Conservation (phyloP, 2,329 filamentous ascomycete genomes). For the Lasiodiplodia theobromae region DNA sequence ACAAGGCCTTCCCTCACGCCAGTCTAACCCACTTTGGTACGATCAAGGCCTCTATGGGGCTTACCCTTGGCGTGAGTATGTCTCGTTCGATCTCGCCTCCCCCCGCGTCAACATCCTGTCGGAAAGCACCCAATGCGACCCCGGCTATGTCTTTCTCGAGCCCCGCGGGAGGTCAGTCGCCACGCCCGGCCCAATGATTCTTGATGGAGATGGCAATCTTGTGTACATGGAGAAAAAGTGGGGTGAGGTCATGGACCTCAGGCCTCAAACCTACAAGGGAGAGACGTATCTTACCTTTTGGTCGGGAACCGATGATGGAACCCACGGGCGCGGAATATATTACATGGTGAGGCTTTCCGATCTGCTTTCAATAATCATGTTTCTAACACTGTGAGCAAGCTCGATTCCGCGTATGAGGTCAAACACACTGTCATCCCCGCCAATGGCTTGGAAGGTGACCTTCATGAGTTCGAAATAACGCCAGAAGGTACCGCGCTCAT, state of each 20-base stretch:
- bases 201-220: constrained; percentile 43
- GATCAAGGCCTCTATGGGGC: constrained; percentile 29
- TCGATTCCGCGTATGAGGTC: constrained; percentile 33
- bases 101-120: constrained; percentile 33
- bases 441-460: constrained; percentile 43
- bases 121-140: constrained; percentile 32
- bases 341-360: constrained; percentile 38
- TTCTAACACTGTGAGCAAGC: constrained; percentile 19
- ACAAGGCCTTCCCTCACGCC: constrained; percentile 11
- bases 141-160: constrained; percentile 32
- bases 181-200: constrained; percentile 43
- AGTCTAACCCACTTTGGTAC: constrained; percentile 30
- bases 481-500: constrained; percentile 52
- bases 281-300: constrained; percentile 49
- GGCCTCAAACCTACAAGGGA: constrained; percentile 44
- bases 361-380: not conserved
- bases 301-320: constrained; percentile 43
- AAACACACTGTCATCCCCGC: constrained; percentile 25
- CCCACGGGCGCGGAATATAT: constrained; percentile 43
- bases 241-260: constrained; percentile 38
- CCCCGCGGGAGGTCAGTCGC: constrained; percentile 30
- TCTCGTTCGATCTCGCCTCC: constrained; percentile 25
- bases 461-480: constrained; percentile 56
- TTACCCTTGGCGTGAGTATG: constrained; percentile 27
- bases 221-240: constrained; percentile 42